Conservation (phyloP, 75 land plant species). For the Gnetum montanum region DNA sequence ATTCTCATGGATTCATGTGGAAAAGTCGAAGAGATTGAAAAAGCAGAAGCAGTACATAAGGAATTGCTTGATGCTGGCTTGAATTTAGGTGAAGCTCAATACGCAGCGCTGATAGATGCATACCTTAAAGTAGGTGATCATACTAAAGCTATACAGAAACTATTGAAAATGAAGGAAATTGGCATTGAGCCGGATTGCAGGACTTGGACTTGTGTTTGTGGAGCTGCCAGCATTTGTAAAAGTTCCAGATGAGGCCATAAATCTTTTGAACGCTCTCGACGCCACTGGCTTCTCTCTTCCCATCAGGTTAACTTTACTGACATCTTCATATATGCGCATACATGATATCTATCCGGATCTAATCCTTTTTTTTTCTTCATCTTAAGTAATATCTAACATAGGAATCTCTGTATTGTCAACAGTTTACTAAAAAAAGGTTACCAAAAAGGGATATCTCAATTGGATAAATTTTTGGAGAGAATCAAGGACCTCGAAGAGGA, state of each 20-base stretch:
- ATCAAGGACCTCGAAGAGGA: slow-evolving; percentile 44
- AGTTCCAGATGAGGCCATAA: background rate
- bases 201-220: slow-evolving; percentile 79
- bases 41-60: slow-evolving; percentile 55
- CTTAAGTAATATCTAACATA: too few species aligned
- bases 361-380: too few species aligned
- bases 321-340: too few species aligned
- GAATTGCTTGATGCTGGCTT: slow-evolving; percentile 30
- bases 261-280: slow-evolving; percentile 18
- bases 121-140: slow-evolving; percentile 68
- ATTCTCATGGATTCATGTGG: slow-evolving; percentile 78
- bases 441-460: background rate
- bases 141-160: slow-evolving; percentile 43
- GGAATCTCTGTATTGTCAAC: too few species aligned
- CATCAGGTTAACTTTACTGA: slow-evolving; percentile 48
- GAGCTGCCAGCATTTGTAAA: slow-evolving; percentile 67
- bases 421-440: background rate
- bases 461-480: slow-evolving; percentile 15
- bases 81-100: slow-evolving; percentile 37
- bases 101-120: slow-evolving; percentile 63
- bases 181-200: slow-evolving; percentile 71
- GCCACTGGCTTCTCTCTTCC: slow-evolving; percentile 77
- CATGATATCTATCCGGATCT: too few species aligned
- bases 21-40: slow-evolving; percentile 48
- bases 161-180: slow-evolving; percentile 53